Base-by-base conservation (phyloP, 2,329 filamentous ascomycete genomes). In the Ophiocordyceps camponoti-rufipedis region DNA sequence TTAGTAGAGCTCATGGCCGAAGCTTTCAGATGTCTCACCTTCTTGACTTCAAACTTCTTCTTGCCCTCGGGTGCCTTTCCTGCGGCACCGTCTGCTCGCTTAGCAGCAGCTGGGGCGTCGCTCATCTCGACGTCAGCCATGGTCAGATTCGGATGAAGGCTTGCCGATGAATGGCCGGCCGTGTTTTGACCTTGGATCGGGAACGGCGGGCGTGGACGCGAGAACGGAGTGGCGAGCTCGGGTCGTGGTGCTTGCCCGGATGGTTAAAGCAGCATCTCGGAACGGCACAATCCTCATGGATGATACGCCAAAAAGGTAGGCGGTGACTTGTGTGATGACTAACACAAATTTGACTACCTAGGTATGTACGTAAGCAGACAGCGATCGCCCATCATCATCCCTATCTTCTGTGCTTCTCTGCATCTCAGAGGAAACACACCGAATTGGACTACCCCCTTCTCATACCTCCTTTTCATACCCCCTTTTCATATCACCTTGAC, bases 81-180 rank as follows among this genome's bases (percentile, higher is more conserved):
- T 51, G 72, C 74, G 16, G 64, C 57, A 40, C 63, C 67, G 28
- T 64, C 65, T 14, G 61, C 59, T 59, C 72, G 74, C 63, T 79
- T 84, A 28, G 70, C 66, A 18, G 68, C 66, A 50, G 72, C 64
- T 32, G 78, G 77, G 42, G 83, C 87, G 64, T 96, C 91, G 46
- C 85, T 83, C 91, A 96, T 96, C 58, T 95, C 87, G 44, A 96
- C 81, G 66, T 98, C 91, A 48, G 88, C 85, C 91, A 96, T 96
- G 44, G 12, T 32, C n/a, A 6, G 35, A 16, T 11, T 11, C 35
- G 35, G 7, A 18, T n/a, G n/a, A 39, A 16, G 23, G 3, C 3
- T 23, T 39, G 16, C 5, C 35, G n/a, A 18, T 38, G 4, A 18
- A 6, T 14, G n/a, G n/a, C n/a, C n/a, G n/a, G n/a, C n/a, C n/a